These are phyloP conservation scores for Coniochaeta sp. DNA, from an alignment of 2,329 filamentous ascomycete genomes.

Conservation along the genomic window DNA sequence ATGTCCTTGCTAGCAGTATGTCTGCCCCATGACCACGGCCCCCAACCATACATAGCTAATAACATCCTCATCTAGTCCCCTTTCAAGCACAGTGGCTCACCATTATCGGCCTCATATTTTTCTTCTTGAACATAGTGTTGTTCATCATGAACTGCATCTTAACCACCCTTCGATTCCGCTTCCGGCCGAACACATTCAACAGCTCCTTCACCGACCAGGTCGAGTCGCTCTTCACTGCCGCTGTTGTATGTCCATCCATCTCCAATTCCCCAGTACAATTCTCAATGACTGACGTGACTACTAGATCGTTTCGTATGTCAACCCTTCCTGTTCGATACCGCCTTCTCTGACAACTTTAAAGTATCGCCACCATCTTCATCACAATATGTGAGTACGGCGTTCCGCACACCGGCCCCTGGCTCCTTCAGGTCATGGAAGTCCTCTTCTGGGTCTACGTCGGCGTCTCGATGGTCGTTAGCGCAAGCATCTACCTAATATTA, in stretches of 20 bases:
- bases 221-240: constrained; percentile 71
- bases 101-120: constrained; percentile 53
- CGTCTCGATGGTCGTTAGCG: constrained; percentile 60
- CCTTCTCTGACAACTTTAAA: constrained; percentile 44
- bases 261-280: no score
- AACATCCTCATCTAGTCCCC: constrained; percentile 31
- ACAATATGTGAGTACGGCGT: constrained; percentile 73
- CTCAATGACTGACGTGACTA: constrained; percentile 5
- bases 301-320: constrained; percentile 37
- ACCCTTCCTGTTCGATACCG: constrained; percentile 19
- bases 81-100: constrained; percentile 49
- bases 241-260: constrained; percentile 41
- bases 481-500: constrained; percentile 67
- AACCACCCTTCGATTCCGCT: constrained; percentile 61
- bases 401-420: constrained; percentile 54
- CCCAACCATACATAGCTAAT: constrained; percentile 3
- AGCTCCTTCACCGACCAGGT: constrained; percentile 69
- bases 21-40: constrained; percentile 6
- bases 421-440: constrained; percentile 51
- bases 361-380: constrained; percentile 68
- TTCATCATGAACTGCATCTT: constrained; percentile 57
- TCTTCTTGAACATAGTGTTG: constrained; percentile 56
- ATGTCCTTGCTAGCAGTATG: constrained; percentile 47
- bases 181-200: constrained; percentile 63
- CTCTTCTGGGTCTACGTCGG: constrained; percentile 70